phyloP scores from a whole-genome alignment of 495 filamentous ascomycete species.

The Lepidopterella palustris region DNA sequence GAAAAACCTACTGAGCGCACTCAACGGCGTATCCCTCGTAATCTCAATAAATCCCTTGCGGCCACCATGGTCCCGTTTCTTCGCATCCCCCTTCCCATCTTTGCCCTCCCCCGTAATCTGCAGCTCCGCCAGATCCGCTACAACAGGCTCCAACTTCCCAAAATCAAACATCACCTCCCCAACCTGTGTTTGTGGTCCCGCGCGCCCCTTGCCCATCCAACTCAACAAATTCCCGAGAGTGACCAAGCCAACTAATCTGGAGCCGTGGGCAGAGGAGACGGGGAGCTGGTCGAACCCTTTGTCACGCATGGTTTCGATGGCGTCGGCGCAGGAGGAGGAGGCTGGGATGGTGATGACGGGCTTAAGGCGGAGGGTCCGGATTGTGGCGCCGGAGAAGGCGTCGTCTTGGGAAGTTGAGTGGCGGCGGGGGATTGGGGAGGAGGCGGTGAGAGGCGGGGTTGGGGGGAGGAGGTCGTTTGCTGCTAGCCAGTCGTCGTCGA shows the following conservation, averaged over 20 bases:
- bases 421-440: constrained; percentile 11
- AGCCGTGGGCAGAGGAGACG: constrained; percentile 57
- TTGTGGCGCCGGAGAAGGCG: constrained; percentile 64
- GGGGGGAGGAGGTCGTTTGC: constrained; percentile 80
- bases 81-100: constrained; percentile 45
- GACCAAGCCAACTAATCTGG: constrained; percentile 74
- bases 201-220: constrained; percentile 76
- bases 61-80: not conserved
- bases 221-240: constrained; percentile 92
- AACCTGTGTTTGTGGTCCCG: constrained; percentile 62
- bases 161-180: constrained; percentile 97
- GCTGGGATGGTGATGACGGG: constrained; percentile 79
- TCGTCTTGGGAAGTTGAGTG: constrained; percentile 39
- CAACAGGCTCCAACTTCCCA: constrained; percentile 70
- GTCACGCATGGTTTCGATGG: constrained; percentile 94
- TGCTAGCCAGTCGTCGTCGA: constrained; percentile 96
- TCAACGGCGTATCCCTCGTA: constrained; percentile 79
- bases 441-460: constrained; percentile 39
- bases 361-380: constrained; percentile 77
- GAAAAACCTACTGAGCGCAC: constrained; percentile 81
- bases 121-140: constrained; percentile 72
- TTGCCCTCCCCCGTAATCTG: constrained; percentile 20
- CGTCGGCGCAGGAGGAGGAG: constrained; percentile 63
- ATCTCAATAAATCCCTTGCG: constrained; percentile 72
- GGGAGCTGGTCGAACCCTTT: constrained; percentile 95